These are phyloP conservation scores for Exidia glandulosa DNA, from an alignment of 768 basidiomycete genomes.

Conservation along the genomic window DNA sequence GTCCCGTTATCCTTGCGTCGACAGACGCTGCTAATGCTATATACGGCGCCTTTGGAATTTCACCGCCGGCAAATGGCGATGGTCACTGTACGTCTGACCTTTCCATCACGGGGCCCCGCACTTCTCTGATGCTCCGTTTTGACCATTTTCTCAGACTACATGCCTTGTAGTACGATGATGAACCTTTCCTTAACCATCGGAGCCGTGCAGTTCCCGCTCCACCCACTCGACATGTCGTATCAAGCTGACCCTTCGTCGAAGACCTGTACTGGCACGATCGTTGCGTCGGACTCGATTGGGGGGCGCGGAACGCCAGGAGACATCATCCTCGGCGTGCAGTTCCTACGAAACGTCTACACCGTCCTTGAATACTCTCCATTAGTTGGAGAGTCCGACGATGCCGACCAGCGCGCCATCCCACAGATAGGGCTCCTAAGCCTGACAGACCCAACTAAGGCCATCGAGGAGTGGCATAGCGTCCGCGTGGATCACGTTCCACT, in stretches of 20 bases:
- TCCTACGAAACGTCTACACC: slow-evolving; percentile 64
- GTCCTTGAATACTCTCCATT: slow-evolving; percentile 53
- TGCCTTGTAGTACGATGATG: slow-evolving; percentile 58
- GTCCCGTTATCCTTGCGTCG: slow-evolving; percentile 55
- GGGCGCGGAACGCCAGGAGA: slow-evolving; percentile 34
- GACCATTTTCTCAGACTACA: slow-evolving; percentile 41
- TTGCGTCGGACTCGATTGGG: slow-evolving; percentile 35
- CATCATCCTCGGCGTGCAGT: slow-evolving; percentile 70
- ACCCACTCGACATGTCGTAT: slow-evolving; percentile 62
- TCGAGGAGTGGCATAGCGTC: slow-evolving; percentile 59
- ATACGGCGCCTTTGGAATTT: slow-evolving; percentile 61
- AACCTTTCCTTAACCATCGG: slow-evolving; percentile 59
- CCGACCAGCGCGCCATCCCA: slow-evolving; percentile 20
- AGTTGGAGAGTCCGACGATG: neutral
- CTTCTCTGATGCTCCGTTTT: neutral
- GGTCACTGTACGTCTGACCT: slow-evolving; percentile 45
- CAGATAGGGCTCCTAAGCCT: slow-evolving; percentile 51
- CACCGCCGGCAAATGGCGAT: slow-evolving; percentile 34
- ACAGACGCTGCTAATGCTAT: slow-evolving; percentile 56
- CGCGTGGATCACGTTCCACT: slow-evolving; percentile 57
- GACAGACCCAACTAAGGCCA: slow-evolving; percentile 48
- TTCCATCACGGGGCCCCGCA: neutral
- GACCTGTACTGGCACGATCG: slow-evolving; percentile 57
- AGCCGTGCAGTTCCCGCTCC: slow-evolving; percentile 46
- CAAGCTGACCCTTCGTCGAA: slow-evolving; percentile 29